These are phyloP conservation scores for Coniosporium apollinis DNA, from an alignment of 495 filamentous ascomycete genomes.

Conservation along the genomic window DNA sequence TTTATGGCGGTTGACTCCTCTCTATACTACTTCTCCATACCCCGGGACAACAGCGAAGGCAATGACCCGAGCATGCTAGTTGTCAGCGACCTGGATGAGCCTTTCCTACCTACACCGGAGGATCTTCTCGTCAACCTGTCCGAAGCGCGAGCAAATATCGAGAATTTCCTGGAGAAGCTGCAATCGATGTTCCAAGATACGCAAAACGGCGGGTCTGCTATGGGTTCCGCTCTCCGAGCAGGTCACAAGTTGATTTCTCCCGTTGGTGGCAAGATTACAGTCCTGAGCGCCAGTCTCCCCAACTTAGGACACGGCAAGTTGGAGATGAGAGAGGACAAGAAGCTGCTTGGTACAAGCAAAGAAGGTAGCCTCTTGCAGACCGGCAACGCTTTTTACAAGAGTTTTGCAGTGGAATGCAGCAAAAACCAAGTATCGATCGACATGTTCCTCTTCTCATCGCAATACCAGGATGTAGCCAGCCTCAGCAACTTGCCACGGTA, in stretches of 20 bases:
- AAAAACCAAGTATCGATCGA: constrained; percentile 97
- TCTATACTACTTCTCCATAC: constrained; percentile 88
- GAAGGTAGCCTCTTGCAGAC: constrained; percentile 79
- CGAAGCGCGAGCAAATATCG: constrained; percentile 79
- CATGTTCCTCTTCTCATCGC: constrained; percentile 96
- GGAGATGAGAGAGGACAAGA: constrained; percentile 92
- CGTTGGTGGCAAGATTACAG: constrained; percentile 84
- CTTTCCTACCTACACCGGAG: constrained; percentile 83
- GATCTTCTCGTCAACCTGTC: constrained; percentile 84
- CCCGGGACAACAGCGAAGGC: constrained; percentile 68
- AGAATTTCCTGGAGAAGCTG: constrained; percentile 76
- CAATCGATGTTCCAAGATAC: constrained; percentile 95
- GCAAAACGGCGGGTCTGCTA: constrained; percentile 66
- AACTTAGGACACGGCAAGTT: constrained; percentile 82
- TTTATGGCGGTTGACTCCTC: constrained; percentile 94
- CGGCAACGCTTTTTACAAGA: constrained; percentile 92
- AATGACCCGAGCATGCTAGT: constrained; percentile 82
- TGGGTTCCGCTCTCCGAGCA: constrained; percentile 83
- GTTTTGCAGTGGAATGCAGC: constrained; percentile 95
- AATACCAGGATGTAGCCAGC: constrained; percentile 94
- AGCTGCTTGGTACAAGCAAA: constrained; percentile 83
- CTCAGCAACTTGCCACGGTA: constrained; percentile 88
- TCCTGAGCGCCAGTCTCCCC: constrained; percentile 77
- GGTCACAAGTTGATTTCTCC: constrained; percentile 90
- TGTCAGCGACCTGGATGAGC: constrained; percentile 89